Evolutionary conservation across 306 rosid genomes (phyloP), one percentile per base, ranked within the genome.

Genomic region (Quercus wislizeni): DNA sequence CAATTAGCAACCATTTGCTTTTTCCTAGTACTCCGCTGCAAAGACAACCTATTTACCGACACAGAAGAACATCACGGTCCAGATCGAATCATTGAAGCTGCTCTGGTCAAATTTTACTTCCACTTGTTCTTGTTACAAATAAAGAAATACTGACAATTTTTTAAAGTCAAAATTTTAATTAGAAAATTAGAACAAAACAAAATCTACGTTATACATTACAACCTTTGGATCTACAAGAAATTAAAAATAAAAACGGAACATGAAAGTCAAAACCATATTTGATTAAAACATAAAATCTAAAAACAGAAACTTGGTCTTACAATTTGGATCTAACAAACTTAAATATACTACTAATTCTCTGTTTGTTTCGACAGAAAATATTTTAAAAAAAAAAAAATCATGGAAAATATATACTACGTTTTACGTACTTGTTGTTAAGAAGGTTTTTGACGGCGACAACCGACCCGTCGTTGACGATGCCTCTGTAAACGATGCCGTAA

Each of bases 401-500:
- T 4, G 72, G 83, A 79, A 79, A 79, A 62, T 61, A 17, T 6
- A 10, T 69, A 38, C 41, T 5, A 52, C 20, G 35, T 41, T 41
- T 41, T 41, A 41, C 93, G 30, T 91, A 95, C 99, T 95, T 95
- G 86, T 95, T 95, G 81, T 95, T 95, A 6, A 86, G 97, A 84
- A 95, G 99, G 81, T 93, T 93, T 87, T 95, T 95, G 13, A 95
- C 98, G 20, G 99, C 99, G 1, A 93, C 92, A 4, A 90, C 93
- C 54, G 94, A 90, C 1, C 92, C 93, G 80, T 95, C 98, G 71
- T 80, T 88, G 64, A 90, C 52, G 70, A 82, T 73, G 10, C 99
- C 99, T 79, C 91, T 85, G 80, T 89, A 95, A 20, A 95, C 99
- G 69, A 95, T 64, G 8, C 97, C 99, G 75, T 95, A 95, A 2